Base-by-base conservation (phyloP, 2,329 filamentous ascomycete genomes). In the Exophiala xenobiotica region DNA sequence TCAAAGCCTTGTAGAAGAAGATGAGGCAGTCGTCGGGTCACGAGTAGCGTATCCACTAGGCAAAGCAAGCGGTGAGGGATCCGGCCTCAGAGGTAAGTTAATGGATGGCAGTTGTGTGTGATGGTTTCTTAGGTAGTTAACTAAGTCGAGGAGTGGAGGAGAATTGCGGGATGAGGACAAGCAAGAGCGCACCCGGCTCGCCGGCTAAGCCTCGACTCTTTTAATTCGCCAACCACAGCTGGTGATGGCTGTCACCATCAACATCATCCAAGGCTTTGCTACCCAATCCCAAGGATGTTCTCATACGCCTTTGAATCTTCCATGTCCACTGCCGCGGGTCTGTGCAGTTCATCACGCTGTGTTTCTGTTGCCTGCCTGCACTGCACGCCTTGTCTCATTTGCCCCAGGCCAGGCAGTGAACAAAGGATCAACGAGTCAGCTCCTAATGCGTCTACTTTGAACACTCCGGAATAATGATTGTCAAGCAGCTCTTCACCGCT, bases 401-500 rank as follows among this genome's bases (percentile, higher is more conserved):
- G n/a, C 12, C 39, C n/a, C 27, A n/a, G 11, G 12, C 12, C 3
- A 16, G 3, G 20, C 47, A 29, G 38, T 19, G 37, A 44, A 44
- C 23, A 43, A 44, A 14, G 19, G n/a, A n/a, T n/a, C n/a, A n/a
- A n/a, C n/a, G n/a, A n/a, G n/a, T n/a, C n/a, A n/a, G n/a, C n/a
- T n/a, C n/a, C n/a, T n/a, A n/a, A n/a, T n/a, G n/a, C n/a, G n/a
- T n/a, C n/a, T n/a, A n/a, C n/a, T n/a, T n/a, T n/a, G n/a, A n/a
- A n/a, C n/a, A n/a, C n/a, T n/a, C n/a, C n/a, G n/a, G n/a, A n/a
- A n/a, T n/a, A n/a, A n/a, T n/a, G n/a, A n/a, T 41, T 42, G 12
- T 47, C 23, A 51, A 33, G 41, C 53, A 53, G 53, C 53, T 47
- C 50, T 49, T 18, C 41, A 42, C 53, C 49, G 38, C 49, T 56